Conservation (phyloP, 257 asterid species). For the Paulownia fortunei region DNA sequence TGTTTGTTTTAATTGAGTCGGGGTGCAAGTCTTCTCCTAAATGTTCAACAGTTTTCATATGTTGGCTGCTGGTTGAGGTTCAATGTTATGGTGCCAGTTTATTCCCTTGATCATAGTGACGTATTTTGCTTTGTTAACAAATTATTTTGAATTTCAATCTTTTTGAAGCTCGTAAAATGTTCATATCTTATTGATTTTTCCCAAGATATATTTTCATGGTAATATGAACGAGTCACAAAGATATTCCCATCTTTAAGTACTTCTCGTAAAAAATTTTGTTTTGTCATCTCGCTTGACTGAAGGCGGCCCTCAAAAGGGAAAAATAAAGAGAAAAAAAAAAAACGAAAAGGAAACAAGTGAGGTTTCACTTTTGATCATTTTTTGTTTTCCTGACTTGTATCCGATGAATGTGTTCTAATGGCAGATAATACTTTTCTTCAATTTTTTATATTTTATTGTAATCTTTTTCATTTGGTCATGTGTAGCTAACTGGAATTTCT, state of each 20-base stretch:
- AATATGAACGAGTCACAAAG: neutral
- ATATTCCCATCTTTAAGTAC: neutral
- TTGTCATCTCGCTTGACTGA: neutral
- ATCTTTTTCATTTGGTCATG: neutral
- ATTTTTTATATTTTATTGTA: neutral
- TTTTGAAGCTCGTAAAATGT: neutral
- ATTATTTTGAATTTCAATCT: no score
- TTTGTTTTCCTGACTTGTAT: neutral
- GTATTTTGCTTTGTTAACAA: neutral
- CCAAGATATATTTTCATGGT: neutral
- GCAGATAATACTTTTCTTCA: neutral
- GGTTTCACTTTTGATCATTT: neutral
- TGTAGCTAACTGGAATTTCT: conserved; percentile 22
- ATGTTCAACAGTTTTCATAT: neutral
- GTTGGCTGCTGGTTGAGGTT: neutral
- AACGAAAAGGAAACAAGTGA: no score
- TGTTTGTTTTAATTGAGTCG: conserved; percentile 4
- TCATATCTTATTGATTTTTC: neutral
- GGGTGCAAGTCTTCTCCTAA: neutral
- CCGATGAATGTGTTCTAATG: neutral
- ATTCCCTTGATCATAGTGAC: neutral
- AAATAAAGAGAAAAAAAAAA: neutral
- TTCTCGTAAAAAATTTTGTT: neutral
- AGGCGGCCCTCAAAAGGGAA: neutral
- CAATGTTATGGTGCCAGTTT: neutral